A percentile compares a stretch with the other conserved stretches of the same genome.
phyloP scores from a whole-genome alignment of 2,329 filamentous ascomycete species.

The Nigrospora osmanthi region DNA sequence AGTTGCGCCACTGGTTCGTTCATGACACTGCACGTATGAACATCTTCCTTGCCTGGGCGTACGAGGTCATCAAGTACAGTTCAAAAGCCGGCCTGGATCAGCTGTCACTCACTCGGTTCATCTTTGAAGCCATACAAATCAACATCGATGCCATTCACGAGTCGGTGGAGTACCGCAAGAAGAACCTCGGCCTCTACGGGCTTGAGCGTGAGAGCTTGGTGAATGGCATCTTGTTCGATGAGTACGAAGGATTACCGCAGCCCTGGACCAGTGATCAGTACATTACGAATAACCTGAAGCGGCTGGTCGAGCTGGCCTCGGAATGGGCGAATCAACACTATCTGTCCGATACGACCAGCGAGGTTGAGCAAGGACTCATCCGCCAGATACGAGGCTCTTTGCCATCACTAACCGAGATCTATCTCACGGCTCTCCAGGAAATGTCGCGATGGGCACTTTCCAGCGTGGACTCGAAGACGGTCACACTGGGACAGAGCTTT shows the following conservation, averaged over 20 bases:
- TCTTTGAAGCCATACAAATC: conserved; percentile 60
- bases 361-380: conserved; percentile 27
- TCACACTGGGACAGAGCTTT: conserved; percentile 36
- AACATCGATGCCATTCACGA: conserved; percentile 63
- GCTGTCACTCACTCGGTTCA: conserved; percentile 42
- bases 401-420: conserved; percentile 44
- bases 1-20: conserved; percentile 80
- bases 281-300: conserved; percentile 53
- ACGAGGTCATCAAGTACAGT: conserved; percentile 65
- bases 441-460: conserved; percentile 41
- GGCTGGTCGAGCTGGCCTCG: conserved; percentile 49
- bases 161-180: conserved; percentile 62
- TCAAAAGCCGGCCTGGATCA: conserved; percentile 55
- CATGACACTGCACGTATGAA: conserved; percentile 67
- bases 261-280: conserved; percentile 77
- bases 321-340: conserved; percentile 46
- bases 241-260: conserved; percentile 63
- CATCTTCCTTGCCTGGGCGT: conserved; percentile 71
- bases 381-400: conserved; percentile 38
- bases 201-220: conserved; percentile 59
- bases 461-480: conserved; percentile 33
- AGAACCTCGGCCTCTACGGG: conserved; percentile 65
- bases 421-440: conserved; percentile 46
- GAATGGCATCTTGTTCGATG: conserved; percentile 53
- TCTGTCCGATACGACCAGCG: conserved; percentile 16